Evolutionary conservation across 106 monocot genomes (phyloP), one percentile per base, ranked within the genome.

Genomic region (Dendrobium catenatum): DNA sequence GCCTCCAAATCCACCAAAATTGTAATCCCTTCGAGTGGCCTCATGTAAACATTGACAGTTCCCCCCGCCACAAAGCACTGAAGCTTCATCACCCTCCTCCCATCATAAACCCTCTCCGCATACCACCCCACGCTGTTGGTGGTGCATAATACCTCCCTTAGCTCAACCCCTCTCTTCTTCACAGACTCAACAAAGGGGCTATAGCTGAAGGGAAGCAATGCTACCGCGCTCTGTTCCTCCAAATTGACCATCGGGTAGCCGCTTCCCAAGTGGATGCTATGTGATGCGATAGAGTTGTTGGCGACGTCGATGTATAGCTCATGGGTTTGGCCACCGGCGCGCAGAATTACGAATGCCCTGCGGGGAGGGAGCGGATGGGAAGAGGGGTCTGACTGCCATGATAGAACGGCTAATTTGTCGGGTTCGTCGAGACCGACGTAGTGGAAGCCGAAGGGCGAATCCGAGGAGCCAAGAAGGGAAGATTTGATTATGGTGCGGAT

Each of bases 381-480:
- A 79, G 73, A 42, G 75, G 9, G 46, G 42, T 15, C 3, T 58
- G 84, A 70, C 51, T 55, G 70, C 84, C 82, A 85, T 6, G 87
- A 61, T 59, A 87, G 82, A 24, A 95, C 20, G 9, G 79, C 55
- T 44, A 79, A 20, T 77, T 95, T 92, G 79, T 95, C 88, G 77
- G 90, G 90, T 8, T 92, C 92, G 68, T 90, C 92, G 29, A 95
- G 90, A 59, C 92, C 90, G 66, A 95, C 87, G 74, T 92, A 90
- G 79, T 95, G 92, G 92, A 95, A 95, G 82, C 48, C 24, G 2
- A 85, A 48, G 37, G 80, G 22, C 0, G 59, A 46, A 13, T 79
- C 26, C 16, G 91, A 79, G 82, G 51, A 68, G 10, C 33, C 33
- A 42, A 80, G 73, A 4, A 68, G 24, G 37, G 91, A 89, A 74